These are phyloP conservation scores for Pulveroboletus ravenelii DNA, from an alignment of 768 basidiomycete genomes.

Conservation along the genomic window DNA sequence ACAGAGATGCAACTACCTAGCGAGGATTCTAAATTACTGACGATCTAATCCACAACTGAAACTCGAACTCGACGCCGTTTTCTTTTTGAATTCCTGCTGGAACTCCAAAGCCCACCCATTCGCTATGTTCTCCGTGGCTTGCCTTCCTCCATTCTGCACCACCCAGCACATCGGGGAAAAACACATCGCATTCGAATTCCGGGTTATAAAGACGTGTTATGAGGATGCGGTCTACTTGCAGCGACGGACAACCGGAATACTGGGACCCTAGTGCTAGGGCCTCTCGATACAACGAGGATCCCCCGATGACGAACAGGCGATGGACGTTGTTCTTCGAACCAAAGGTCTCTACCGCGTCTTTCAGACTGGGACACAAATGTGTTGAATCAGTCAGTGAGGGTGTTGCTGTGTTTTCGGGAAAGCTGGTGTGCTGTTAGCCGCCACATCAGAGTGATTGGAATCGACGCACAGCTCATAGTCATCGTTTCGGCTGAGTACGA, in stretches of 20 bases:
- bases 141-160: slow-evolving; percentile 50
- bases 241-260: slow-evolving; percentile 29
- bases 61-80: slow-evolving; percentile 81
- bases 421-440: slow-evolving; percentile 15
- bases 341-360: slow-evolving; percentile 14
- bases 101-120: slow-evolving; percentile 81
- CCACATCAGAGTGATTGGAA: not conserved
- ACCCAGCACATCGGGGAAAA: slow-evolving; percentile 70
- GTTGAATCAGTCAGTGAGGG: slow-evolving; percentile 19
- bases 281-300: slow-evolving; percentile 78
- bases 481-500: slow-evolving; percentile 65
- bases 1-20: not conserved
- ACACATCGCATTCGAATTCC: slow-evolving; percentile 81
- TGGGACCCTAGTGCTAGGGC: slow-evolving; percentile 40
- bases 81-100: slow-evolving; percentile 74
- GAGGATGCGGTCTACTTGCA: slow-evolving; percentile 72
- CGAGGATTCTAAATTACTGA: slow-evolving; percentile 1
- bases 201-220: slow-evolving; percentile 79
- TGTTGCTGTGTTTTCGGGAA: slow-evolving; percentile 1
- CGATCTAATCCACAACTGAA: slow-evolving; percentile 87
- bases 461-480: slow-evolving; percentile 58
- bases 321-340: slow-evolving; percentile 33
- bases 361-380: slow-evolving; percentile 26
- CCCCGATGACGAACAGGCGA: slow-evolving; percentile 84
- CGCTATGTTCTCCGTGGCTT: slow-evolving; percentile 57